Base-by-base conservation (phyloP, 106 monocot genomes). In the Dendrobium catenatum region DNA sequence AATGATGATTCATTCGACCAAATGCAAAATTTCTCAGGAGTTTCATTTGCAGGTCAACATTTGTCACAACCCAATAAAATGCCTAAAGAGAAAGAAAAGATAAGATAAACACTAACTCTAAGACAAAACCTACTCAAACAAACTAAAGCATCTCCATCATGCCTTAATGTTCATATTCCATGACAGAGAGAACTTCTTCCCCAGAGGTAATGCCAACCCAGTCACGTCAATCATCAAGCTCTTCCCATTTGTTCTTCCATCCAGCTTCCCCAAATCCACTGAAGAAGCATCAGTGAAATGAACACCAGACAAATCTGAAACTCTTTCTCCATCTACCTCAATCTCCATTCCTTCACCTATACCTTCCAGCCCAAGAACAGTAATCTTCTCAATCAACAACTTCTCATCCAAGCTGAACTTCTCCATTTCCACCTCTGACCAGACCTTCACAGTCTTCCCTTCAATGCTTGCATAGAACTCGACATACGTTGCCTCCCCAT, bases 181-280 rank as follows among this genome's bases (percentile, higher is more conserved):
- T 7, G 92, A 85, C 80, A 96, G 55, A 68, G 83, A 73, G 86
- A 96, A 94, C 59, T 90, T 94, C 89, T 90, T 96, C 64, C 96
- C 96, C n/a, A 99, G 77, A 9, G 91, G 88, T 85, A 99, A 79
- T 6, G 54, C 81, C 24, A 99, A 77, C 24, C 95, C 99, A 10
- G 78, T 84, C 2, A 99, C 80, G 43, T 95, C 99, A 56, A 93
- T 87, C 79, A 90, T 76, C 84, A 86, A 20, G 13, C 81, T 82
- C 9, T 82, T 94, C 85, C 61, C 86, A 67, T 83, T 78, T 6
- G 26, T 86, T 46, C 82, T 84, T 6, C 86, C 91, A 58, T 84
- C 89, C n/a, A 81, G 19, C 80, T 78, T 83, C 67, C 84, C 84
- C 42, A 20, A 20, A 74, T 74, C 40, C 68, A 44, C 68, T 22